Conservation (phyloP, 176 grass and related monocot genomes). For the Thinopyrum elongatum region DNA sequence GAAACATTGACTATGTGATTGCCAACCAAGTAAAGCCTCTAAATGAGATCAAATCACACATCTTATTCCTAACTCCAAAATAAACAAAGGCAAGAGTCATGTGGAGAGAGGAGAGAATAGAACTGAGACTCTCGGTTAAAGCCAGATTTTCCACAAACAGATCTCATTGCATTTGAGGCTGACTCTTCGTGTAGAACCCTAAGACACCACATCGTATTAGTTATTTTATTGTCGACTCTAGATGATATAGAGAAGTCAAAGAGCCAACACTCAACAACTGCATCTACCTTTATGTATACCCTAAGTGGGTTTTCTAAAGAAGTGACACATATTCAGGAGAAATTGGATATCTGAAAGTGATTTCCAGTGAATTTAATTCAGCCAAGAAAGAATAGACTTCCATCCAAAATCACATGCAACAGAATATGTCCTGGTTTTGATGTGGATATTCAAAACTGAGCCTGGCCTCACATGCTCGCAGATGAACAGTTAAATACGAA, state of each 20-base stretch:
- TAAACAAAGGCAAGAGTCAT: not conserved
- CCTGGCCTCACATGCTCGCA: no score
- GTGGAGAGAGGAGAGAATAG: not conserved
- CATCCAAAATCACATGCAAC: not conserved
- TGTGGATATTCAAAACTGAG: no score
- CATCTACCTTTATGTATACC: not conserved
- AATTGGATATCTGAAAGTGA: not conserved
- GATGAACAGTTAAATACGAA: no score
- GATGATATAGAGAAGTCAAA: not conserved
- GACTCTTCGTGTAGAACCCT: not conserved
- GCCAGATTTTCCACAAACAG: not conserved
- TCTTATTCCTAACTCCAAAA: not conserved
- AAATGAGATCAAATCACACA: conserved; percentile 8
- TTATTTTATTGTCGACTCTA: not conserved
- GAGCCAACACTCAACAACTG: not conserved
- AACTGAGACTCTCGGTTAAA: not conserved
- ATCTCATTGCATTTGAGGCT: not conserved
- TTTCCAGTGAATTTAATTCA: not conserved
- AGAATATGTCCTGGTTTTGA: not conserved
- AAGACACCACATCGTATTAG: not conserved
- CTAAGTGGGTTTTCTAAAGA: not conserved
- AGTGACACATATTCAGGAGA: not conserved
- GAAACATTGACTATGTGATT: not conserved
- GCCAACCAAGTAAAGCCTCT: not conserved
- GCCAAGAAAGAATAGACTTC: not conserved